Base-by-base conservation (phyloP, 371 early-diverging fungal genomes). In the Lichtheimia ornata region DNA sequence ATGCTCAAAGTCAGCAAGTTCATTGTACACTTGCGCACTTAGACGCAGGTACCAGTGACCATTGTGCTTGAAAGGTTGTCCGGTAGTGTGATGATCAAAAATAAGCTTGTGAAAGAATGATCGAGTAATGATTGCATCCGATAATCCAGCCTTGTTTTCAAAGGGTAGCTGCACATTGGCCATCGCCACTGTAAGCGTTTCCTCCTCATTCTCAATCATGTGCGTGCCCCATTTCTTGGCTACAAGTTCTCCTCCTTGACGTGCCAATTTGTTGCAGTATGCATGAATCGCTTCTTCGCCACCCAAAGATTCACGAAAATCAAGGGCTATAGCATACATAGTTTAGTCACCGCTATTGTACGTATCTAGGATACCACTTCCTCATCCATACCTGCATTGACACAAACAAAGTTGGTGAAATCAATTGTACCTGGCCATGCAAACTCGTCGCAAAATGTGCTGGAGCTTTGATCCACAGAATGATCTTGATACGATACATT, bases 21-120 rank as follows among this genome's bases (percentile, higher is more conserved):
- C 82, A 30, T 80, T 74, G 53, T 87, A 89, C 41, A 89, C 76
- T 56, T 90, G 89, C 0, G 83, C 72, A 12, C 82, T 81, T 7
- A 87, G 65, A 13, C 91, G 85, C 6, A 81, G 68, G 25, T 69
- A 88, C 66, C 83, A 80, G 17, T 61, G 25, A 1, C 73, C 77
- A n/a, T 71, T 70, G 56, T 84, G 84, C 15, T 61, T 59, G 67
- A 76, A 89, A 6, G 73, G 62, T 1, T 77, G 70, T 0, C 72
- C 69, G 50, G 67, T 76, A 14, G 80, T 63, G 17, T 77, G 69
- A 61, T 82, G 72, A 18, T 79, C 73, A 28, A 76, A 70, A 30
- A 82, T 50, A 13, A 86, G 56, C 13, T 69, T 62, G 52, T 77
- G 70, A 18, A 75, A 67, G 52, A 86, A 58, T 14, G 68, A 66